Evolutionary conservation across 805 yeast genomes (phyloP).

Genomic region (Scheffersomyces amazonensis): DNA sequence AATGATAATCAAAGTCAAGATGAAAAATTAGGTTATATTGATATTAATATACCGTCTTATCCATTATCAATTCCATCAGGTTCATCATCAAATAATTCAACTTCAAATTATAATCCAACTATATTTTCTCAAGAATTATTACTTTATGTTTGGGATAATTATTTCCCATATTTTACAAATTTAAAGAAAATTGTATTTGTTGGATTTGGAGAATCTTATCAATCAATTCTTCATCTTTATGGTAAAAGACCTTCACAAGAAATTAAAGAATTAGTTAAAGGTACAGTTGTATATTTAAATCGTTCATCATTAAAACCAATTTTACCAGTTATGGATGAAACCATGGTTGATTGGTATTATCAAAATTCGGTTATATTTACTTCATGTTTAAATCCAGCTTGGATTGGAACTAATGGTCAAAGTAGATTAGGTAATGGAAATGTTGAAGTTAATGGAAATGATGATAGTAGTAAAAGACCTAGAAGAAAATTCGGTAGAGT

Average conservation of each 20-base stretch:
- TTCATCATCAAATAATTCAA: conserved; percentile 29
- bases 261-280: conserved; percentile 59
- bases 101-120: conserved; percentile 50
- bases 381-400: conserved; percentile 69
- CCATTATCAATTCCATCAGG: conserved; percentile 26
- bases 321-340: conserved; percentile 85
- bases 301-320: conserved; percentile 70
- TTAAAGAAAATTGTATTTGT: conserved; percentile 71
- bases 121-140: conserved; percentile 75
- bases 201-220: conserved; percentile 88
- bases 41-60: conserved; percentile 72
- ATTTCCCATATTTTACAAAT: conserved; percentile 65
- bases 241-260: conserved; percentile 70
- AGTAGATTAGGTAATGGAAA: conserved; percentile 7
- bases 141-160: conserved; percentile 87
- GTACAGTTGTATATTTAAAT: conserved; percentile 68
- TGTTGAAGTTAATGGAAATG: conserved; percentile 16
- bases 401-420: conserved; percentile 51
- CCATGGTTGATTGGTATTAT: conserved; percentile 88
- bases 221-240: conserved; percentile 79
- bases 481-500: conserved; percentile 92
- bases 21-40: conserved; percentile 67
- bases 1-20: conserved; percentile 7
- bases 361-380: conserved; percentile 83
- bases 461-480: conserved; percentile 57